These are phyloP conservation scores for Malus orientalis DNA, from an alignment of 306 rosid species.

Conservation along the genomic window DNA sequence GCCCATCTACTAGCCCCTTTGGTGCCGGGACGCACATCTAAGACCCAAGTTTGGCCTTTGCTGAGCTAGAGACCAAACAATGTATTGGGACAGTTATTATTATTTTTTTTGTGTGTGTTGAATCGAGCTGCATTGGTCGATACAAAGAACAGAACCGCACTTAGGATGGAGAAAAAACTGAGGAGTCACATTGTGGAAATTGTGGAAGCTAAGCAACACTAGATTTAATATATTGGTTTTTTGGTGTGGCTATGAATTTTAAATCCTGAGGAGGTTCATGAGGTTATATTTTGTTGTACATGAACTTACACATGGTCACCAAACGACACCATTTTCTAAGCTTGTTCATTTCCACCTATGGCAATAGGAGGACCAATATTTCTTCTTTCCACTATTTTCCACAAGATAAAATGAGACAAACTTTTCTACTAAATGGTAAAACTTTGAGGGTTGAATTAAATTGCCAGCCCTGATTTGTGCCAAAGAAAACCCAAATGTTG, in stretches of 20 bases:
- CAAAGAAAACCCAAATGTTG: too few relatives aligned
- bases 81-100: background rate
- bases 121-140: conserved; percentile 13
- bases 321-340: background rate
- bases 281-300: background rate
- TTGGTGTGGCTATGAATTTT: background rate
- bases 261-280: background rate
- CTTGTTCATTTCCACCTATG: background rate
- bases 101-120: background rate
- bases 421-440: too few relatives aligned
- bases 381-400: background rate
- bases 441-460: too few relatives aligned
- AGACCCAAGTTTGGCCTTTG: background rate
- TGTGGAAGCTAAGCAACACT: background rate
- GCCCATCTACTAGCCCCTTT: conserved; percentile 1
- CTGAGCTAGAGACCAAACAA: conserved; percentile 9
- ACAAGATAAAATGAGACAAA: background rate
- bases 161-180: conserved; percentile 36
- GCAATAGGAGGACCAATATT: too few relatives aligned
- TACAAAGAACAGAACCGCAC: conserved; percentile 7
- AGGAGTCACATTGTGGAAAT: conserved; percentile 20
- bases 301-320: background rate
- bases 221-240: background rate
- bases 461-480: too few relatives aligned
- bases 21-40: background rate